A percentile compares a stretch with the other conserved stretches of the same genome.
Conservation (phyloP, 2,329 filamentous ascomycete genomes). For the Epichloe uncinata region DNA sequence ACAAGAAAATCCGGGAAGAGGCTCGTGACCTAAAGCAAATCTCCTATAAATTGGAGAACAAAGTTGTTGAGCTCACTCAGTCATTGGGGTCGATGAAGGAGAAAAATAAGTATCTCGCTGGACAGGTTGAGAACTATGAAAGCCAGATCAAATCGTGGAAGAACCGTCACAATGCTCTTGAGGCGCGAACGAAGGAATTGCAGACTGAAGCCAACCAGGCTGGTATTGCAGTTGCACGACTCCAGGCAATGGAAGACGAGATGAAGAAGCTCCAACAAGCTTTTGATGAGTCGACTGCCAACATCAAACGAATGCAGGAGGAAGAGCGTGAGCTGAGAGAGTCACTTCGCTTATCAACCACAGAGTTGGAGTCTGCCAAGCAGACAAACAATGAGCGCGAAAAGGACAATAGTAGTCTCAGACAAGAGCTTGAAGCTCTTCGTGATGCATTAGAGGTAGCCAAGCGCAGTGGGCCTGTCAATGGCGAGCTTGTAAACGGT, state of each 20-base stretch:
- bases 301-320: constrained; percentile 88
- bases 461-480: constrained; percentile 62
- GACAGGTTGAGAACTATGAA: constrained; percentile 91
- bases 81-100: constrained; percentile 82
- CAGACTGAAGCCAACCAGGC: constrained; percentile 96
- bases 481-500: constrained; percentile 41
- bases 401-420: constrained; percentile 70
- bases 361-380: constrained; percentile 70
- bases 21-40: constrained; percentile 98
- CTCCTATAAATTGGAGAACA: constrained; percentile 98
- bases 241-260: constrained; percentile 87
- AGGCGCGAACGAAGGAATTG: constrained; percentile 81
- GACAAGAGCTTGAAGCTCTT: constrained; percentile 78
- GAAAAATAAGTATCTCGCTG: constrained; percentile 81
- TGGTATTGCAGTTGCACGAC: constrained; percentile 81
- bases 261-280: constrained; percentile 82
- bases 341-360: constrained; percentile 62
- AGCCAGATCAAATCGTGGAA: constrained; percentile 94
- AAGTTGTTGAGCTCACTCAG: constrained; percentile 96
- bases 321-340: constrained; percentile 81
- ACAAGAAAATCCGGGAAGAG: constrained; percentile 88
- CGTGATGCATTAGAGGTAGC: constrained; percentile 87
- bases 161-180: constrained; percentile 77
- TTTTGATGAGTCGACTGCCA: constrained; percentile 80
- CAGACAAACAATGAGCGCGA: constrained; percentile 64